These are phyloP conservation scores for Pseudozyma pruni DNA, from an alignment of 1,284 basidiomycete genomes.

Conservation along the genomic window DNA sequence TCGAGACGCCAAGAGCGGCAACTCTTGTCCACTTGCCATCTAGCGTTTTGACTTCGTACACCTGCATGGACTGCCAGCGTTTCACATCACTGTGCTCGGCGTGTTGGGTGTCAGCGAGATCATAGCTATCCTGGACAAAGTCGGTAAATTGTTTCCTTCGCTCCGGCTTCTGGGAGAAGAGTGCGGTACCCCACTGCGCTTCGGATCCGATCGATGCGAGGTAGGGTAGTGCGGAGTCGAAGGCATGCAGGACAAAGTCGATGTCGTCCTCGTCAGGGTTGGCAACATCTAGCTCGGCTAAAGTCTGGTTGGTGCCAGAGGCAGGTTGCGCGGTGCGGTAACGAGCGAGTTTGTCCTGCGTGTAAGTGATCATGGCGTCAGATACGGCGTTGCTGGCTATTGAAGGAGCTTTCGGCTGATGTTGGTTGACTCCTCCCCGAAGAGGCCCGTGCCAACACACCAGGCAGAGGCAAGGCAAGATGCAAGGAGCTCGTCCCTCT, in stretches of 20 bases:
- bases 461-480: no score
- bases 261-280: conserved; percentile 37
- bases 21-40: conserved; percentile 24
- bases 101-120: background rate
- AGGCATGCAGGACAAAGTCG: conserved; percentile 36
- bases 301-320: background rate
- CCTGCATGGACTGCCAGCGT: conserved; percentile 12
- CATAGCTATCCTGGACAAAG: conserved; percentile 19
- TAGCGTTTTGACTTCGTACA: conserved; percentile 22
- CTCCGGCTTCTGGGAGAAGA: conserved; percentile 25
- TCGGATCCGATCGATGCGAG: conserved; percentile 48
- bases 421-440: no score
- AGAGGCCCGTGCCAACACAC: no score
- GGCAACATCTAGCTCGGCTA: conserved; percentile 13
- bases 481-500: no score
- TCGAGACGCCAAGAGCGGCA: conserved; percentile 13
- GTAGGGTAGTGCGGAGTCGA: conserved; percentile 49
- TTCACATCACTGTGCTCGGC: background rate
- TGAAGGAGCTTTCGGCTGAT: no score
- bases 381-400: no score
- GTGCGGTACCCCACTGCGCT: conserved; percentile 46
- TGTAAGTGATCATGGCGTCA: conserved; percentile 8
- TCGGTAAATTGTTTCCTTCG: background rate
- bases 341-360: background rate
- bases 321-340: conserved; percentile 29